Evolutionary conservation across 768 basidiomycete genomes (phyloP).

Genomic region (Lentinula boryana): DNA sequence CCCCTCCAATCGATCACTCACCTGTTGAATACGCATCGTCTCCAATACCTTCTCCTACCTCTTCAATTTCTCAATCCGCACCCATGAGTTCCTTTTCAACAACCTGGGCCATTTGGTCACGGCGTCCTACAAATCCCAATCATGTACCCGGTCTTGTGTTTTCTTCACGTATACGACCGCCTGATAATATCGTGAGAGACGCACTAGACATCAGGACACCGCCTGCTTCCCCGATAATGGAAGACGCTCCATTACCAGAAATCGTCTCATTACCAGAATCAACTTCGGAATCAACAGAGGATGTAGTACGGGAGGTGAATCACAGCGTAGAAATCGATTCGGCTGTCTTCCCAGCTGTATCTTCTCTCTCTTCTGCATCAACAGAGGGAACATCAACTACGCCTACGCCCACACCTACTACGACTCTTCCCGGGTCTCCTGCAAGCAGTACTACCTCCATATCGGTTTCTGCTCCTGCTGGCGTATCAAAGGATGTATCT

Average conservation of each 20-base stretch:
- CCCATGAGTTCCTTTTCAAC: neutral
- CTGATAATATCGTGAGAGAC: conserved; percentile 46
- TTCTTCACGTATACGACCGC: conserved; percentile 57
- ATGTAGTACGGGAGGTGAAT: neutral
- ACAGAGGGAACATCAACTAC: conserved; percentile 42
- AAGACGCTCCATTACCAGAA: conserved; percentile 7
- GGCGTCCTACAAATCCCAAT: conserved; percentile 59
- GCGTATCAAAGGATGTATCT: neutral
- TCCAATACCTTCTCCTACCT: conserved; percentile 6
- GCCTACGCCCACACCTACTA: conserved; percentile 42
- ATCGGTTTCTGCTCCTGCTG: conserved; percentile 1
- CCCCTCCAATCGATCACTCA: neutral
- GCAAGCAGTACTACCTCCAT: conserved; percentile 14
- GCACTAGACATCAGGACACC: conserved; percentile 40
- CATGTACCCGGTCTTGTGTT: conserved; percentile 69
- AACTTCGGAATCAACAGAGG: conserved; percentile 8
- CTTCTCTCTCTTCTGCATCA: conserved; percentile 15
- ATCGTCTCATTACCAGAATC: neutral
- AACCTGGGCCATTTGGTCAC: conserved; percentile 65
- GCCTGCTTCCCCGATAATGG: neutral
- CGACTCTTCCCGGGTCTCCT: conserved; percentile 32
- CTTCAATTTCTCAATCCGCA: conserved; percentile 2
- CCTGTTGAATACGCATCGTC: no score
- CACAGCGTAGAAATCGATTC: neutral
- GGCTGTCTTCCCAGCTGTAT: neutral